Base-by-base conservation (phyloP, 1,139 yeast species). In the Taphrina wiesneri region DNA sequence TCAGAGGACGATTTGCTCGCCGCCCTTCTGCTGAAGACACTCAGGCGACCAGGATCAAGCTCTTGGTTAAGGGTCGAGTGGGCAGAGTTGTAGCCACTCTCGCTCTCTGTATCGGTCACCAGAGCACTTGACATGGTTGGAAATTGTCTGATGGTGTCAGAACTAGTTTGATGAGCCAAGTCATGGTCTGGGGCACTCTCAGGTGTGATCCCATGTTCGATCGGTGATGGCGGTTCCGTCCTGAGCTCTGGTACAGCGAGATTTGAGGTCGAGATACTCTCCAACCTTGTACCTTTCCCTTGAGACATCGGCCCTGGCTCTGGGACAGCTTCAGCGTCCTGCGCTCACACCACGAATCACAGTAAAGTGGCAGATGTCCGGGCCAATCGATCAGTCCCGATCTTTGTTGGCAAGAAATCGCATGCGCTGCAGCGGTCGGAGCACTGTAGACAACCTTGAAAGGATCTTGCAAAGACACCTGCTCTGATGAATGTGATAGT, bases 11-110 rank as follows among this genome's bases (percentile, higher is more conserved):
- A 49, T 19, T 53, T 52, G 41, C 64, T 60, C n/a, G 64, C 64
- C n/a, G 56, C 57, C 17, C 64, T 39, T 23, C 57, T 41, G 28
- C 57, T 47, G 43, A 60, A 60, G 57, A 60, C 64, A 30, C 64
- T 60, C n/a, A 60, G 51, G 1, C 64, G 17, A 17, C 64, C 64
- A 9, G 56, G 56, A 30, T 49, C 56, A 3, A 34, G 43, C 56
- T 57, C 54, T 15, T n/a, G 49, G 17, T 17, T 36, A 5, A 13
- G 25, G 25, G 41, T 60, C 7, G 57, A 21, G 6, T 19, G 49
- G 9, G 49, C 34, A 19, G 59, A 54, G 11, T 21, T 17, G 17
- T 54, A 54, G 2, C 36, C 59, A 25, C 49, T 25, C 25, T 54
- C 59, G 26, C 59, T 54, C 34, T 54, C 59, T 7, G 59, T 54